These are phyloP conservation scores for Trypanosoma cruzi DNA, from an alignment of 208 protist species.

Conservation along the genomic window DNA sequence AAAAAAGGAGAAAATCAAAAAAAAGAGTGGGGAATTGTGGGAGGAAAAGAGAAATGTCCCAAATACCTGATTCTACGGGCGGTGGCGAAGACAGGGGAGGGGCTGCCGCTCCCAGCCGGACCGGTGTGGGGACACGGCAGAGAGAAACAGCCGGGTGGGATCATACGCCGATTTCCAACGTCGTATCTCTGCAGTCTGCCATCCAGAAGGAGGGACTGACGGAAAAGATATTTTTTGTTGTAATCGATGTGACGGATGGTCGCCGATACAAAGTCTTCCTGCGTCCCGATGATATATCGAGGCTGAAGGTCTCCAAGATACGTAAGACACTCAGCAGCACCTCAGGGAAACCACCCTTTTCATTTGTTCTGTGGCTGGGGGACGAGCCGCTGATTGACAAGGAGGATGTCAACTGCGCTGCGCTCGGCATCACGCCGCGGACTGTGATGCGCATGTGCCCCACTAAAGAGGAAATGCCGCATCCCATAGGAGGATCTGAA, in stretches of 20 bases:
- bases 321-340: constrained; percentile 9
- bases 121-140: not conserved
- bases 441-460: constrained; percentile 18
- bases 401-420: constrained; percentile 4
- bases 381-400: constrained; percentile 1
- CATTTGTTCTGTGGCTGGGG: constrained; percentile 21
- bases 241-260: constrained; percentile 22
- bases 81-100: not conserved
- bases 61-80: not conserved
- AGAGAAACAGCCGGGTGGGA: not conserved
- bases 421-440: constrained; percentile 21
- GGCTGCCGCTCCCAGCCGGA: not conserved
- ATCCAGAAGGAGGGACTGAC: not conserved
- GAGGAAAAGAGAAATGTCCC: not conserved
- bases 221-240: constrained; percentile 23
- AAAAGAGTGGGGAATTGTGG: not conserved
- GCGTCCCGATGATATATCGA: constrained; percentile 14
- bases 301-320: constrained; percentile 17
- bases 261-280: constrained; percentile 31
- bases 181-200: not conserved
- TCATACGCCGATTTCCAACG: not conserved
- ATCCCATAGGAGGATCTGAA: not conserved
- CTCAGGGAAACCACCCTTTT: constrained; percentile 8
- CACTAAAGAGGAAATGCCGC: not conserved
- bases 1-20: not conserved